Evolutionary conservation across 2,329 filamentous ascomycete genomes (phyloP).

Genomic region (Phaeophleospora eucalypticola): DNA sequence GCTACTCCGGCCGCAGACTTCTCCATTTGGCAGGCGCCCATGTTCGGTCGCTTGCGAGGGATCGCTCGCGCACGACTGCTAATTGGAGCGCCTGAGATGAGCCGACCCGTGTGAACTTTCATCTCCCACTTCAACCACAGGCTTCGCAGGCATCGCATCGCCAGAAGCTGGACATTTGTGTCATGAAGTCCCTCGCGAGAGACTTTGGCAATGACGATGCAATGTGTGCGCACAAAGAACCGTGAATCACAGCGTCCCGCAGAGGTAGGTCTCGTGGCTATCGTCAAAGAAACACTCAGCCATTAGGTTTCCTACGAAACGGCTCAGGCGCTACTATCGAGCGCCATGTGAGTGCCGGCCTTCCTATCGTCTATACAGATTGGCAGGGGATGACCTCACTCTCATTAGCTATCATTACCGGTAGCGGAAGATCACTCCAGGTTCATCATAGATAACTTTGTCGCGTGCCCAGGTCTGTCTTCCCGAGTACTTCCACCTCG

Average conservation of each 20-base stretch:
- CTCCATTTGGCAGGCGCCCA: not conserved
- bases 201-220: not conserved
- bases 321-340: not conserved
- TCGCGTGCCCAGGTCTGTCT: conserved; percentile 4
- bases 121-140: not conserved
- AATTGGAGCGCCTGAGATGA: not conserved
- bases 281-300: too few species aligned
- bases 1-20: too few species aligned
- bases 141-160: not conserved
- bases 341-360: not conserved
- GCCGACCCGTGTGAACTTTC: not conserved
- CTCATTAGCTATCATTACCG: not conserved
- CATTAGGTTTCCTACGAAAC: too few species aligned
- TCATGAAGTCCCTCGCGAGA: too few species aligned
- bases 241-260: too few species aligned
- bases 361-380: conserved; percentile 6
- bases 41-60: too few species aligned
- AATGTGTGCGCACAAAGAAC: not conserved
- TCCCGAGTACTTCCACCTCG: conserved; percentile 7
- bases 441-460: conserved; percentile 1
- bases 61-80: not conserved
- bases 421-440: conserved; percentile 4
- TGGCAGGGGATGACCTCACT: conserved; percentile 10
- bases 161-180: too few species aligned
- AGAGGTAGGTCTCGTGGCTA: too few species aligned